Evolutionary conservation across 768 basidiomycete species (phyloP), one percentile per base, ranked within the genome.

Genomic region (Pleurotus djamor): DNA sequence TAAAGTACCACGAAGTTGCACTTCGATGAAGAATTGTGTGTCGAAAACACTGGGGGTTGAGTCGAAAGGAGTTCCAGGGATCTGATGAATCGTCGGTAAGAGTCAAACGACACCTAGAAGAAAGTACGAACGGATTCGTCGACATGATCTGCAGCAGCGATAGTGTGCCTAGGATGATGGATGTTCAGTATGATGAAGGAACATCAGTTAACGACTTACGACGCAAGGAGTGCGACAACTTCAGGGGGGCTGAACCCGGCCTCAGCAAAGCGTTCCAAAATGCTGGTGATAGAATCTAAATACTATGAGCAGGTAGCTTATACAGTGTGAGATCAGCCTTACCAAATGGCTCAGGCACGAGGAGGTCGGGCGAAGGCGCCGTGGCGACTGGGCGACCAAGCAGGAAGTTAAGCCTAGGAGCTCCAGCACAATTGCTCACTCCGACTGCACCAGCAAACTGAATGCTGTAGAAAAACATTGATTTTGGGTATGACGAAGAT

Each of bases 341-440:
- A 59, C 58, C 64, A 51, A 66, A 65, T 4, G 68, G 68, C 43
- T 68, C 68, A 10, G 68, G 68, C 41, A 69, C 52, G 56, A 64
- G 38, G 32, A 52, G 45, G 52, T 64, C 64, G 13, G 66, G 63
- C n/a, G 61, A 61, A 13, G 65, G 59, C 1, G 65, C 60, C n/a
- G 33, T 58, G 2, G 38, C 60, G 5, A 65, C 59, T 32, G 66
- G 61, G 38, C 68, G 67, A 47, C 74, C 69, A 14, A 66, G 37
- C 37, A 72, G 60, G 65, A 72, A 70, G n/a, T 65, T 58, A 13
- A 75, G 64, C 33, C 63, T 66, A 0, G 73, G 72, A 51, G 71
- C 72, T 57, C 74, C 74, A 16, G 72, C 70, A 55, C 74, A 74
- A 59, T 73, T 74, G 50, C 62, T 63, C n/a, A 70, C 62, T 13